Conservation (phyloP, 2,329 filamentous ascomycete genomes). For the Colletotrichum neosansevieriae region DNA sequence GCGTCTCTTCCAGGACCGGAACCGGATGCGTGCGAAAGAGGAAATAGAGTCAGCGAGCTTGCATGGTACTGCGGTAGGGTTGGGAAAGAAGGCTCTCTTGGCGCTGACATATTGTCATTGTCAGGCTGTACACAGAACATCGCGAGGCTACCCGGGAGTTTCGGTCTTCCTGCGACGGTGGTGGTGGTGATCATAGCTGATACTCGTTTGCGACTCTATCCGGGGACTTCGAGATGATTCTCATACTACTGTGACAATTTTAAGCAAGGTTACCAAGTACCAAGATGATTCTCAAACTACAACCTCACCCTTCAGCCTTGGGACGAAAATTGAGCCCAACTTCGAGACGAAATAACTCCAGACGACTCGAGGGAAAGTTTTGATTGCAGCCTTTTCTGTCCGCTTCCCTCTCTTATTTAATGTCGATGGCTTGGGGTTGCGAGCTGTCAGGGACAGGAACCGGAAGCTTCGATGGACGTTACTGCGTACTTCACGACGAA, state of each 20-base stretch:
- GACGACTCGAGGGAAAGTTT: constrained; percentile 10
- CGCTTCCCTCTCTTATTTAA: not conserved
- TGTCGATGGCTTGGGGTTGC: constrained; percentile 10
- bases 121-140: not conserved
- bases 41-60: not conserved
- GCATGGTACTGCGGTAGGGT: not conserved
- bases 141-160: constrained; percentile 12
- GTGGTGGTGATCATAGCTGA: constrained; percentile 31
- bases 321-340: constrained; percentile 27
- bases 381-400: not conserved
- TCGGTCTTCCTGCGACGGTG: constrained; percentile 30
- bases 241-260: no score
- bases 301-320: constrained; percentile 20
- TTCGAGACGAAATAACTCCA: constrained; percentile 19
- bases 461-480: constrained; percentile 3
- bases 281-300: constrained; percentile 37
- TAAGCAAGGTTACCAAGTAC: no score
- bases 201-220: constrained; percentile 39
- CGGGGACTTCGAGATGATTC: constrained; percentile 30
- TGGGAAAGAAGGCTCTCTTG: not conserved
- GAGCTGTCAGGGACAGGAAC: constrained; percentile 26
- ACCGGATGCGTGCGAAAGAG: not conserved
- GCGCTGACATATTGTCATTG: not conserved
- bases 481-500: not conserved
- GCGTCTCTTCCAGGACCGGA: constrained; percentile 26